Evolutionary conservation across 192 early-diverging fungal genomes (phyloP), one percentile per base, ranked within the genome.

Genomic region (Helicostylum pulchrum): DNA sequence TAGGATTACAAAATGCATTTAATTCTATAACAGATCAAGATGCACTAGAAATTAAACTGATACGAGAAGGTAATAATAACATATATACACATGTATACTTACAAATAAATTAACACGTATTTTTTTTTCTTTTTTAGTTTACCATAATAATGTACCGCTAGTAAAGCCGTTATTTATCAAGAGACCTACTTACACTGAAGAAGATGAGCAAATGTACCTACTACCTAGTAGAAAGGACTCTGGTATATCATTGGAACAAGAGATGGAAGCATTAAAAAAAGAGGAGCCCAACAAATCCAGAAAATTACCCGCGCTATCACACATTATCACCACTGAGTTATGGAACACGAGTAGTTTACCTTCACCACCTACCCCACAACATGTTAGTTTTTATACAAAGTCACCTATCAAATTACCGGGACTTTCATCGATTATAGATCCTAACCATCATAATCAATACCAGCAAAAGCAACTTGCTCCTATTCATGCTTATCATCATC

Each of bases 401-500:
- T 39, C 36, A 39, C 36, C 34, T 36, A 56, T 56, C 14, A 56
- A 56, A 56, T 2, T 56, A 11, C 54, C 54, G 34, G 54, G 31
- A 8, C 54, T 56, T 4, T 56, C 54, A 39, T 56, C 54, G 6
- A 34, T 56, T 17, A 15, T 34, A 39, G 36, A 19, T 19, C 47
- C 10, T 48, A 15, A 15, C 44, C 44, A 15, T 48, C 11, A 48
- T 17, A 19, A 19, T 19, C 47, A 48, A 7, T 19, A 48, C 6
- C 19, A 17, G 15, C 36, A 39, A 39, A 39, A 39, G 9, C 36
- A 39, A 39, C 36, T 48, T 2, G 8, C 54, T 56, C 34, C 54
- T 56, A 56, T 56, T 39, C 54, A 56, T 56, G 7, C 54, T 31
- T 36, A 55, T 15, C 32, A 56, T 56, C 54, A 56, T 56, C 54